Conservation (phyloP, 192 early-diverging fungal genomes). For the Backusella parvicylindrica region DNA sequence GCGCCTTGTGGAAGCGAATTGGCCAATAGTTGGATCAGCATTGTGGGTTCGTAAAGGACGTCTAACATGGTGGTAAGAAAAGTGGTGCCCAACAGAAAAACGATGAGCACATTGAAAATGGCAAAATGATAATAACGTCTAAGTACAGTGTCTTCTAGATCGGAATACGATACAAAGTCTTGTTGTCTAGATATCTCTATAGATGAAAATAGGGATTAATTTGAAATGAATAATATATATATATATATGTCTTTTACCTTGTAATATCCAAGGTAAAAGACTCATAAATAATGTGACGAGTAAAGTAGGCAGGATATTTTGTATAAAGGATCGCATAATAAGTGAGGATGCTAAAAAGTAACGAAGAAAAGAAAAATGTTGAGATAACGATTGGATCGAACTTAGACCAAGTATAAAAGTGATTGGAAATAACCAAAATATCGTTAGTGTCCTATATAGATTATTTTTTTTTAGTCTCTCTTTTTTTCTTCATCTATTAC, state of each 20-base stretch:
- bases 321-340: slow-evolving; percentile 41
- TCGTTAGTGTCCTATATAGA: slow-evolving; percentile 47
- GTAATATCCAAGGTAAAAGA: slow-evolving; percentile 52
- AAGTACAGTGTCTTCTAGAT: slow-evolving; percentile 52
- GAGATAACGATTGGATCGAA: slow-evolving; percentile 45
- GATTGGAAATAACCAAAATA: slow-evolving; percentile 66
- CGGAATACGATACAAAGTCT: slow-evolving; percentile 52
- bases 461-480: not conserved
- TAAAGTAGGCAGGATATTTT: slow-evolving; percentile 57
- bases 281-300: slow-evolving; percentile 51
- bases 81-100: slow-evolving; percentile 55
- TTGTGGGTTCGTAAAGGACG: slow-evolving; percentile 46
- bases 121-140: slow-evolving; percentile 57
- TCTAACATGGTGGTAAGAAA: slow-evolving; percentile 50
- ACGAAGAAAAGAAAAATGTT: slow-evolving; percentile 40
- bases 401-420: slow-evolving; percentile 54
- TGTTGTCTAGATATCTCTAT: slow-evolving; percentile 58
- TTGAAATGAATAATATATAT: not conserved
- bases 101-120: slow-evolving; percentile 62
- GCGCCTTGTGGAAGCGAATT: slow-evolving; percentile 51
- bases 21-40: slow-evolving; percentile 46
- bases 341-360: slow-evolving; percentile 43
- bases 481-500: too few relatives aligned
- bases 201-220: not conserved
- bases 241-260: slow-evolving; percentile 33